Evolutionary conservation across 768 basidiomycete genomes (phyloP).

Genomic region (Suillus alpinus): DNA sequence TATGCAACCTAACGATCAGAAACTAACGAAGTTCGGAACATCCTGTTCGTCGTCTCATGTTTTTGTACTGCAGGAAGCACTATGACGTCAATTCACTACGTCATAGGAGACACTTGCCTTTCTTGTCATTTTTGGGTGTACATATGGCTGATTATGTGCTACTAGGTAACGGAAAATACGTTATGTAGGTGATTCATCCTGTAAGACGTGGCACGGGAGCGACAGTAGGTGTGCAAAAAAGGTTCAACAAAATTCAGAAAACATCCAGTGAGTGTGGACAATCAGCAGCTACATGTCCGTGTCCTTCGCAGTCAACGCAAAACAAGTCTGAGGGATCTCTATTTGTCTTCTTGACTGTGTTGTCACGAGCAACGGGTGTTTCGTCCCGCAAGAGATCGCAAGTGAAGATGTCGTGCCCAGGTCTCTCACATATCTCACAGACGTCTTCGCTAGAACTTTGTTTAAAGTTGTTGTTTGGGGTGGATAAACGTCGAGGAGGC

Average conservation of each 20-base stretch:
- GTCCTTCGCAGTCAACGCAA: slow-evolving; percentile 84
- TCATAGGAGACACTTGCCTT: slow-evolving; percentile 13
- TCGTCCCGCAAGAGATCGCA: slow-evolving; percentile 74
- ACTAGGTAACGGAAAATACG: slow-evolving; percentile 8
- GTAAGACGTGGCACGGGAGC: slow-evolving; percentile 8
- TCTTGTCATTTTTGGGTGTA: background rate
- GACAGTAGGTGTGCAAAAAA: background rate
- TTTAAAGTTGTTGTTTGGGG: slow-evolving; percentile 22
- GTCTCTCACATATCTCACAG: slow-evolving; percentile 86
- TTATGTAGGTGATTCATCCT: slow-evolving; percentile 17
- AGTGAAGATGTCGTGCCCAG: slow-evolving; percentile 83
- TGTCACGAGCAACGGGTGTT: slow-evolving; percentile 20
- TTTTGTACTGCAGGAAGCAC: slow-evolving; percentile 2
- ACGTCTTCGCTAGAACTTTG: slow-evolving; percentile 36
- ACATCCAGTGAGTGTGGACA: slow-evolving; percentile 88
- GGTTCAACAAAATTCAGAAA: slow-evolving; percentile 46
- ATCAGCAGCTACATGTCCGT: slow-evolving; percentile 70
- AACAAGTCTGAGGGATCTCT: slow-evolving; percentile 40
- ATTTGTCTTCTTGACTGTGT: slow-evolving; percentile 7
- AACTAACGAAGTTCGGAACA: background rate
- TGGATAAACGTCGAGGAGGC: slow-evolving; percentile 21
- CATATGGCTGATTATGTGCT: background rate
- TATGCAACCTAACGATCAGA: slow-evolving; percentile 1
- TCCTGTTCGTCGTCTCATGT: background rate
- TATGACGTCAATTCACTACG: slow-evolving; percentile 9